Evolutionary conservation across 2,329 filamentous ascomycete species (phyloP).

Genomic region (Aspergillus sp.): DNA sequence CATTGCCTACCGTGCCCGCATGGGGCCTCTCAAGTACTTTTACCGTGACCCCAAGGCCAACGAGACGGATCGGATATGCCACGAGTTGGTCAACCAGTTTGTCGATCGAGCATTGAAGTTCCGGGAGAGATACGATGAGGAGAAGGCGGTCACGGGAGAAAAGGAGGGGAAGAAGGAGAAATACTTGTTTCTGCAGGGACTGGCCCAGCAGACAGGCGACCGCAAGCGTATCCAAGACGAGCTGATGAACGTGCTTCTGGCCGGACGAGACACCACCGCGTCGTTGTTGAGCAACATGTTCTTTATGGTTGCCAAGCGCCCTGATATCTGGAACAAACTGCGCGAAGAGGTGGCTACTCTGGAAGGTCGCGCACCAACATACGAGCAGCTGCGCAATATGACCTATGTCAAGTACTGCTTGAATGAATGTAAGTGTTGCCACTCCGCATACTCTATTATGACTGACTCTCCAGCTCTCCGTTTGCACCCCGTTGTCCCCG

Average conservation of each 20-base stretch:
- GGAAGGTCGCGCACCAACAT: constrained; percentile 15
- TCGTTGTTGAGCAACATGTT: constrained; percentile 39
- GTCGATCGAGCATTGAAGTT: constrained; percentile 35
- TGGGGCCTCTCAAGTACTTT: constrained; percentile 10
- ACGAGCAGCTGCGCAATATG: constrained; percentile 17
- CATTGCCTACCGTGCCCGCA: constrained; percentile 9
- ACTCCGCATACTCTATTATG: neutral
- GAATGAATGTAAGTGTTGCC: constrained; percentile 17
- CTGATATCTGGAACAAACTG: constrained; percentile 31
- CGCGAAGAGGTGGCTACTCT: constrained; percentile 22
- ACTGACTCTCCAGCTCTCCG: constrained; percentile 27
- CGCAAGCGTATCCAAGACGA: constrained; percentile 40
- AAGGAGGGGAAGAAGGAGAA: constrained; percentile 9
- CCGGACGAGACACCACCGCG: constrained; percentile 51
- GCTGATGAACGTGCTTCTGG: constrained; percentile 46
- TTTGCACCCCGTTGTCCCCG: constrained; percentile 39
- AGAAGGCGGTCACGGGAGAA: constrained; percentile 10
- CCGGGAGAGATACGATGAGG: constrained; percentile 11
- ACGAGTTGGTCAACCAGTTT: constrained; percentile 23
- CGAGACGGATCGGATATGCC: constrained; percentile 32
- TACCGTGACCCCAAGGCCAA: constrained; percentile 16
- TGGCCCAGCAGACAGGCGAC: constrained; percentile 41
- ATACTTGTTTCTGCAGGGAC: constrained; percentile 45
- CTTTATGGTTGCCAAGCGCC: constrained; percentile 40
- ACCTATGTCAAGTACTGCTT: constrained; percentile 19